Base-by-base conservation (phyloP, 768 basidiomycete species). In the Leccinum olivaceopallidum region DNA sequence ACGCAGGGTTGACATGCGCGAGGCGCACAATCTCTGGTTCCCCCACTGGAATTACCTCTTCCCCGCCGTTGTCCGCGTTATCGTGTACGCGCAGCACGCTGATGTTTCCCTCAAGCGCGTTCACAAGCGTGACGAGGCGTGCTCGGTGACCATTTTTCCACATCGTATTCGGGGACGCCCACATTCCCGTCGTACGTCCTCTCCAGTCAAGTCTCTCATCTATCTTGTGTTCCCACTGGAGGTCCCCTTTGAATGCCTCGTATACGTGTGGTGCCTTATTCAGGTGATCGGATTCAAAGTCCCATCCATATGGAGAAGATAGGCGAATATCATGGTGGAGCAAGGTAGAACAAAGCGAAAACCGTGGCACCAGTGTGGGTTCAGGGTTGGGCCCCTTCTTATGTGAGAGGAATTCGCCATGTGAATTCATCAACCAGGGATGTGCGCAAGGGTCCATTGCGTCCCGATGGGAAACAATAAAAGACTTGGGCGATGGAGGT, bases 151-250 rank as follows among this genome's bases (percentile, higher is more conserved):
- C 75, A 22, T 76, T 66, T 63, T 70, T 56, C 88, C 87, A 88
- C 6, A 75, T 73, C 8, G 78, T 74, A 1, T 64, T 57, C 2
- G 67, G 57, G 14, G 73, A 66, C 37, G 82, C 79, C 55, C 65
- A 75, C 20, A 85, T 87, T 10, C 90, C 91, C 0, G 90, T 91
- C 50, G 84, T 89, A 47, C 83, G 83, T 4, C 91, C 91, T 44
- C 91, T 79, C 91, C 91, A 92, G 44, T 85, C 76, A 18, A 91
- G 63, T 4, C 83, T 75, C 60, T 87, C 83, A 68, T 88, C 82
- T 2, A 74, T 30, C 75, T 88, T 92, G 34, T 81, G 77, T 16
- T 85, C 82, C 83, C 87, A 94, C 0, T 78, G 79, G 9, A 86
- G 81, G 70, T 90, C 85, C 3, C 65, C 70, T 63, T 85, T 77